A percentile compares a stretch with the other conserved stretches of the same genome.
Evolutionary conservation across 441 rosid species (phyloP).

Genomic region (Kokia cookei): DNA sequence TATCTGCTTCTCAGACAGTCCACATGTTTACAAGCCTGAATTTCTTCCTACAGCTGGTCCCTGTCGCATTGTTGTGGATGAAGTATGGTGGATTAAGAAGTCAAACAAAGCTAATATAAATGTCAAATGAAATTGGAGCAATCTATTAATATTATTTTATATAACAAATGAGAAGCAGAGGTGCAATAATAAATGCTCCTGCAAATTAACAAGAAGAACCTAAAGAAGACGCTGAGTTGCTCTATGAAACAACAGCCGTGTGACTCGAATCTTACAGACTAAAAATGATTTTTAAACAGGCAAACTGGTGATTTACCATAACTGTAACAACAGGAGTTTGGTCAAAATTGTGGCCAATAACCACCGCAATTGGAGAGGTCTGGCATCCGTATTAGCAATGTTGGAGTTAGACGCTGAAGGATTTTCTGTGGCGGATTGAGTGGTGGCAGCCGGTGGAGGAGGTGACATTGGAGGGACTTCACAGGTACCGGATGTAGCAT

Average conservation of each 20-base stretch:
- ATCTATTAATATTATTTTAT: background rate
- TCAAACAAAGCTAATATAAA: background rate
- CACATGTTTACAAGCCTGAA: background rate
- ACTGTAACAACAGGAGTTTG: conserved; percentile 19
- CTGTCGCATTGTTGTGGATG: too few species aligned
- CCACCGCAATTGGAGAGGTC: conserved; percentile 22
- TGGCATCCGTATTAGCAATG: conserved; percentile 14
- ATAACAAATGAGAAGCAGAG: background rate
- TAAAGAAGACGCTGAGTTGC: background rate
- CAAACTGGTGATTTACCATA: conserved; percentile 14
- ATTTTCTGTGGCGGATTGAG: conserved; percentile 10
- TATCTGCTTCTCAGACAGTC: background rate
- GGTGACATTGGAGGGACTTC: conserved; percentile 60
- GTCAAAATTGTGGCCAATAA: conserved; percentile 29
- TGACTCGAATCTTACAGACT: background rate
- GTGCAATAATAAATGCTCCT: background rate
- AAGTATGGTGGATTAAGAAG: background rate
- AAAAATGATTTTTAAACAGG: background rate
- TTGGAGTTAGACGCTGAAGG: conserved; percentile 13
- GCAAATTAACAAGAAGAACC: background rate
- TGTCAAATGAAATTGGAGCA: background rate
- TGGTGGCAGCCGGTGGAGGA: conserved; percentile 56
- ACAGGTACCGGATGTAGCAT: conserved; percentile 70
- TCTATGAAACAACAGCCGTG: background rate
- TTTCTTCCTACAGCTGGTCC: too few species aligned